A percentile compares a stretch with the other conserved stretches of the same genome.
phyloP scores from a whole-genome alignment of 192 early-diverging fungal genomes.

The Linnemannia schmuckeri region DNA sequence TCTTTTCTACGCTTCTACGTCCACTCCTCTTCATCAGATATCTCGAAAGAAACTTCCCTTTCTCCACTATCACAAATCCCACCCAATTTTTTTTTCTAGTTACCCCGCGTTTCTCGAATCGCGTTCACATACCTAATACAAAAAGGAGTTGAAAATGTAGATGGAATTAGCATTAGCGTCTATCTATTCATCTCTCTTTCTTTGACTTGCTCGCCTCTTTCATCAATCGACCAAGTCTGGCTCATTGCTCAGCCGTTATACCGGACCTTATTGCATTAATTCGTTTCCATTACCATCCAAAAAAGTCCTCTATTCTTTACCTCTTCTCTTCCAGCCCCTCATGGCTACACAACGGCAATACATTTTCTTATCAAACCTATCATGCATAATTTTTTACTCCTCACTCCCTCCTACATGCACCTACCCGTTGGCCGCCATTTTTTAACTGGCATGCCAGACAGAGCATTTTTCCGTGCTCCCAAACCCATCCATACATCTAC shows the following conservation, averaged over 20 bases:
- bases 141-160: too few species aligned
- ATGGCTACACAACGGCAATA: not conserved
- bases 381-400: not conserved
- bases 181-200: too few species aligned
- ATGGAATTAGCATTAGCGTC: too few species aligned
- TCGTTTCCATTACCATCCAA: not conserved
- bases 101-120: not conserved
- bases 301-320: not conserved
- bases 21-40: not conserved
- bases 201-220: too few species aligned
- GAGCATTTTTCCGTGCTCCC: not conserved
- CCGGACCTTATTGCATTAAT: not conserved
- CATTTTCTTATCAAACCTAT: not conserved
- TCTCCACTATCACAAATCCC: not conserved
- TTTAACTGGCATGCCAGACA: not conserved
- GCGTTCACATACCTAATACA: not conserved
- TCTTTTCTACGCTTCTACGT: too few species aligned
- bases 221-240: too few species aligned
- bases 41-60: constrained; percentile 4
- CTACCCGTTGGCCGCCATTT: too few species aligned
- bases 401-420: too few species aligned
- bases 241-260: not conserved
- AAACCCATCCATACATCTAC: too few species aligned
- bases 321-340: not conserved
- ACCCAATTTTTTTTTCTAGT: not conserved